Evolutionary conservation across 306 rosid genomes (phyloP).

Genomic region (Sicyos edulis): DNA sequence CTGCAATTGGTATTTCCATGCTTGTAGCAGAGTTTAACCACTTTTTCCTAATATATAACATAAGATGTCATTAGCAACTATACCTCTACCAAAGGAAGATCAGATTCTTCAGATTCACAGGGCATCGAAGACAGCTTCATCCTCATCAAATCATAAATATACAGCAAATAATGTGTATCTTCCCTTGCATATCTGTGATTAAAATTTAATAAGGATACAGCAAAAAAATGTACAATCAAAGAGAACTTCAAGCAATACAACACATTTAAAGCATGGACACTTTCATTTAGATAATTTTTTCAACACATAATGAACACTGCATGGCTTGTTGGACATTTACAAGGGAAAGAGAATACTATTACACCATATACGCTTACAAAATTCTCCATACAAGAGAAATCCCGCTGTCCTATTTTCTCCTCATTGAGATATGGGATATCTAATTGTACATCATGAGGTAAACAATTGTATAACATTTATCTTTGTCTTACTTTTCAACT

Average conservation of each 20-base stretch:
- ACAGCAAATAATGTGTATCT: slow-evolving; percentile 85
- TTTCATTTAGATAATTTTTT: neutral
- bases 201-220: neutral
- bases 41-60: neutral
- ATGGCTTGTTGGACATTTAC: slow-evolving; percentile 11
- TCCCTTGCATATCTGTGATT: slow-evolving; percentile 88
- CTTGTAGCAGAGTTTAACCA: neutral
- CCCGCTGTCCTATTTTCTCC: neutral
- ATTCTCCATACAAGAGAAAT: neutral
- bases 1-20: neutral
- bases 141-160: slow-evolving; percentile 83
- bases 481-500: neutral
- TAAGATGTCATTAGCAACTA: slow-evolving; percentile 18
- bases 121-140: slow-evolving; percentile 41
- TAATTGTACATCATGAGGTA: neutral
- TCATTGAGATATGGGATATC: neutral
- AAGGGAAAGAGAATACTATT: neutral
- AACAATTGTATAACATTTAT: neutral
- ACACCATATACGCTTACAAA: slow-evolving; percentile 5
- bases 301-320: neutral
- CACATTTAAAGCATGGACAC: neutral
- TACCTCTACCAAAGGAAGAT: slow-evolving; percentile 72
- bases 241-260: slow-evolving; percentile 10
- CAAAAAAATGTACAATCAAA: neutral
- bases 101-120: slow-evolving; percentile 46